Conservation (phyloP, 1,139 yeast species). For the Arxiozyma bovina region DNA sequence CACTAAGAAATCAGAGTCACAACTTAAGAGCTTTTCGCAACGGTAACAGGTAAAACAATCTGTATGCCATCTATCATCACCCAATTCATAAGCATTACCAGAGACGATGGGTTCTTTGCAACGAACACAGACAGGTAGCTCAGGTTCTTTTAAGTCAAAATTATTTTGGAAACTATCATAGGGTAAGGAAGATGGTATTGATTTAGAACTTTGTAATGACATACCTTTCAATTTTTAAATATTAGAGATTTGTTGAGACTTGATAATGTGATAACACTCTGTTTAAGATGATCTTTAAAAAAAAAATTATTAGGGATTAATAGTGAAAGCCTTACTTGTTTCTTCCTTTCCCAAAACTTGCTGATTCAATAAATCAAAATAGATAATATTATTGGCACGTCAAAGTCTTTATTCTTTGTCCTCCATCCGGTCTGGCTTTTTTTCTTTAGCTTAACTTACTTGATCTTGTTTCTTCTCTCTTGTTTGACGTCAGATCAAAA, state of each 20-base stretch:
- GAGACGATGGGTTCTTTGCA: conserved; percentile 44
- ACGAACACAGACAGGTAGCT: conserved; percentile 24
- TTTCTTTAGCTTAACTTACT: not conserved
- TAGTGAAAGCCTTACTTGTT: not conserved
- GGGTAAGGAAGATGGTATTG: not conserved
- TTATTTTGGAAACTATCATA: not conserved
- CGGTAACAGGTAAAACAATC: conserved; percentile 84
- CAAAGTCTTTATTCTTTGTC: not conserved
- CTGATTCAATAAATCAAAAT: not conserved
- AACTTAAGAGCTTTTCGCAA: conserved; percentile 68
- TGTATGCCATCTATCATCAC: conserved; percentile 94
- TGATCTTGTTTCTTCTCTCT: not conserved
- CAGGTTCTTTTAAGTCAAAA: not conserved
- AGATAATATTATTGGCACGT: not conserved
- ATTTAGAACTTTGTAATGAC: not conserved
- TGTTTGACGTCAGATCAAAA: not conserved
- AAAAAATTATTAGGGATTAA: too few relatives aligned
- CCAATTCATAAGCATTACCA: conserved; percentile 76
- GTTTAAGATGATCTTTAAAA: too few relatives aligned
- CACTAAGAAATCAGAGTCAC: conserved; percentile 82
- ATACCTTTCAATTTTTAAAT: not conserved
- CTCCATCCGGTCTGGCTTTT: not conserved
- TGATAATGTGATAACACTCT: too few relatives aligned
- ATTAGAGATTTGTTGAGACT: too few relatives aligned
- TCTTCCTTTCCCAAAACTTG: not conserved